Evolutionary conservation across 2,329 filamentous ascomycete genomes (phyloP).

Genomic region (Microcyclospora pomicola): DNA sequence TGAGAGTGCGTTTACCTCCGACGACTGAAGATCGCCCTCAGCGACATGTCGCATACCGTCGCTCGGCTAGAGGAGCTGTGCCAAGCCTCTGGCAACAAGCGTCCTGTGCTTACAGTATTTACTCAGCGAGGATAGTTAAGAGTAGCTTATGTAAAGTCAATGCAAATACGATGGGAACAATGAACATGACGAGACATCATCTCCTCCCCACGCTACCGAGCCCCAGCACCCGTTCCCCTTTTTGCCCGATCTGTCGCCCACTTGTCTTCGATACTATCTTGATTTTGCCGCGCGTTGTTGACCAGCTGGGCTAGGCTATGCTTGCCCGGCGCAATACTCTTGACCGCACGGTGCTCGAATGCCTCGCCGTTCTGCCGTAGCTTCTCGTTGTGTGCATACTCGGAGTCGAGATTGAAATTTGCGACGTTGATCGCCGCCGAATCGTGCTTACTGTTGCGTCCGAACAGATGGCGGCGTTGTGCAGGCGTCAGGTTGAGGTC

Average conservation of each 20-base stretch:
- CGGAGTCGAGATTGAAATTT: conserved; percentile 77
- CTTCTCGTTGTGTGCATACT: conserved; percentile 75
- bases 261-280: conserved; percentile 79
- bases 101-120: too few species aligned
- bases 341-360: conserved; percentile 63
- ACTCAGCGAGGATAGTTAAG: too few species aligned
- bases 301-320: conserved; percentile 82
- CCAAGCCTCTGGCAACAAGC: conserved; percentile 46
- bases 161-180: too few species aligned
- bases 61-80: conserved; percentile 48
- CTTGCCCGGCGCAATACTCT: conserved; percentile 72
- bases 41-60: conserved; percentile 53
- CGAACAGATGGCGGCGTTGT: conserved; percentile 72
- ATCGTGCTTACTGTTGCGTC: conserved; percentile 38
- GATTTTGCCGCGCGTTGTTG: conserved; percentile 66
- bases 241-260: conserved; percentile 72
- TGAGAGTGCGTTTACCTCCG: too few species aligned
- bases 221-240: conserved; percentile 39
- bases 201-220: too few species aligned
- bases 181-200: too few species aligned
- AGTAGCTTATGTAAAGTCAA: too few species aligned
- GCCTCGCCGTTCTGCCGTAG: conserved; percentile 56
- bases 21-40: conserved; percentile 49
- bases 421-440: conserved; percentile 41
- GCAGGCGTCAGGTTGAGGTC: conserved; percentile 67